These are phyloP conservation scores for Pestalotiopsis sp. DNA, from an alignment of 2,329 filamentous ascomycete species.

Conservation along the genomic window DNA sequence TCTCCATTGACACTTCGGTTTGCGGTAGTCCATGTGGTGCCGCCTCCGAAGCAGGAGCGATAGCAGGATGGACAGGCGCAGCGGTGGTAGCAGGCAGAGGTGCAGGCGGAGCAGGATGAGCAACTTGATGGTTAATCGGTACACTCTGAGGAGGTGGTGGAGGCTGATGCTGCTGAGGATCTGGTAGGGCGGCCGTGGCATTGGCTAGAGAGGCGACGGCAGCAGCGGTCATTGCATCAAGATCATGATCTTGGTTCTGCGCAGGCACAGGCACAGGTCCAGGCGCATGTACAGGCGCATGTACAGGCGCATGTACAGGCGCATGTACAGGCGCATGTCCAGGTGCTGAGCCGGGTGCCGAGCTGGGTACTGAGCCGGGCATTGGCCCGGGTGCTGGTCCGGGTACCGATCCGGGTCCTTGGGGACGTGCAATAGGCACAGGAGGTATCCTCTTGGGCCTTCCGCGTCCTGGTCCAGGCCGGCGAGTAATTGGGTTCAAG, in stretches of 20 bases:
- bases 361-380: background rate
- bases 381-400: background rate
- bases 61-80: background rate
- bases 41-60: background rate
- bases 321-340: background rate
- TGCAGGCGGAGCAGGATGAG: conserved; percentile 6
- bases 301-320: background rate
- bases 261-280: background rate
- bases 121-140: background rate
- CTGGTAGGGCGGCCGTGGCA: background rate
- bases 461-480: conserved; percentile 60
- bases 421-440: conserved; percentile 11
- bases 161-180: background rate
- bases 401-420: no score
- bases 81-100: background rate
- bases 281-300: background rate
- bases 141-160: background rate
- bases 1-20: background rate
- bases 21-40: background rate
- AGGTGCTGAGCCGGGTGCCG: background rate
- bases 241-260: conserved; percentile 17
- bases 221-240: conserved; percentile 16
- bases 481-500: conserved; percentile 61
- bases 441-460: conserved; percentile 52
- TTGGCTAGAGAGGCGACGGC: background rate